Conservation (phyloP, 192 early-diverging fungal species). For the Fimicolochytrium jonesii region DNA sequence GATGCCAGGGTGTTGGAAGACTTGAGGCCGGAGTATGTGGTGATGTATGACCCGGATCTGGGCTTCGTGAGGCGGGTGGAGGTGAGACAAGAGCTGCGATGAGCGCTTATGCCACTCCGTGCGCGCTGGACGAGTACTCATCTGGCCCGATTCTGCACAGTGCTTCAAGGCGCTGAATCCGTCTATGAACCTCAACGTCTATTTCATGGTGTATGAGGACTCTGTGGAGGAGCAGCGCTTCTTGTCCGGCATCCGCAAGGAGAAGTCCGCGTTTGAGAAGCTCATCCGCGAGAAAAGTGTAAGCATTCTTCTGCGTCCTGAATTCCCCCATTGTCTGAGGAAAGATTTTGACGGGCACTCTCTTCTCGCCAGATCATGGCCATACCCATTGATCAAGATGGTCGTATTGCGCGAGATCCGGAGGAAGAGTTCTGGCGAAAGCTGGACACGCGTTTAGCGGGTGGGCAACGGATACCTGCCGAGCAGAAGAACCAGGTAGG, state of each 20-base stretch:
- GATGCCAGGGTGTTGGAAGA: conserved; percentile 65
- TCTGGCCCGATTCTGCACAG: conserved; percentile 34
- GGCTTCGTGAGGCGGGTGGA: conserved; percentile 87
- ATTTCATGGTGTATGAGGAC: conserved; percentile 92
- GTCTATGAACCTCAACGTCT: conserved; percentile 62
- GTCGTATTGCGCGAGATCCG: conserved; percentile 35
- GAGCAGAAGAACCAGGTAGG: conserved; percentile 16
- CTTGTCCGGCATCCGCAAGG: conserved; percentile 73
- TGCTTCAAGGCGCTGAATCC: conserved; percentile 58
- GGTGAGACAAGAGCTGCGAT: no score
- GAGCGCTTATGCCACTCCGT: no score
- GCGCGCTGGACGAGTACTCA: conserved; percentile 1
- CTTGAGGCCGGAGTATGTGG: conserved; percentile 70
- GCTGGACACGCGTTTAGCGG: conserved; percentile 60
- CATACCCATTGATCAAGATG: conserved; percentile 66
- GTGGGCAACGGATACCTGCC: conserved; percentile 44
- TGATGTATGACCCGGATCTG: conserved; percentile 89
- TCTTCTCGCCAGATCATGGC: conserved; percentile 60
- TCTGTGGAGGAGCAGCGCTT: conserved; percentile 93
- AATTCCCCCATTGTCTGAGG: no score
- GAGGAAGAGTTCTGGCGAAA: conserved; percentile 50
- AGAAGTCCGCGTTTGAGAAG: conserved; percentile 92
- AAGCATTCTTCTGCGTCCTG: no score
- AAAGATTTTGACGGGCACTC: conserved; percentile 1
- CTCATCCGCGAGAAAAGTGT: conserved; percentile 85